Percentiles rank a stretch among this genome's conserved stretches.
phyloP scores from a whole-genome alignment of 331 rosid genomes.

The Rhamnella rubrinervis region DNA sequence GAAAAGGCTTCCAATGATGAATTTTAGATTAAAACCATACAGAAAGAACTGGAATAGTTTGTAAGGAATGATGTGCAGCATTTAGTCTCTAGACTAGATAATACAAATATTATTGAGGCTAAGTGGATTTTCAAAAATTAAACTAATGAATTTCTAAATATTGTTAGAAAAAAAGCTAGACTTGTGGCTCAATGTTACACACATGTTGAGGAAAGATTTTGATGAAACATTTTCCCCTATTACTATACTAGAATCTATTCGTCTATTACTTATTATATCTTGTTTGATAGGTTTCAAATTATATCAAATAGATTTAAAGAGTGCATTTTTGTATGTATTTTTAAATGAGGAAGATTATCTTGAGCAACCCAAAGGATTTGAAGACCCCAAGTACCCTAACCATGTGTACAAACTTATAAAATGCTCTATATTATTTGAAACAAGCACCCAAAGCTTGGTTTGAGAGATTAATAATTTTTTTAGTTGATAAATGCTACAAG shows the following conservation, averaged over 20 bases:
- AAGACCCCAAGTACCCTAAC: background rate
- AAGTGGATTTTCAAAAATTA: background rate
- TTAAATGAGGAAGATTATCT: background rate
- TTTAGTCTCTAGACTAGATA: background rate
- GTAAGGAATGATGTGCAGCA: background rate
- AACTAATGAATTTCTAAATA: background rate
- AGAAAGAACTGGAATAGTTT: background rate
- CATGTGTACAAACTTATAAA: background rate
- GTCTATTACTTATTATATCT: background rate
- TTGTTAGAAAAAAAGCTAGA: background rate
- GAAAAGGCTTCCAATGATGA: no score
- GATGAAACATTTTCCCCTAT: background rate
- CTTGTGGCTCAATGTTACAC: no score
- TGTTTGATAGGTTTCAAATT: background rate
- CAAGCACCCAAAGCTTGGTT: slow-evolving; percentile 3
- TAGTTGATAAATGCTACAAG: background rate
- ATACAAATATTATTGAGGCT: background rate
- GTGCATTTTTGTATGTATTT: background rate
- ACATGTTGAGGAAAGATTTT: background rate
- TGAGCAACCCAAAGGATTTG: background rate
- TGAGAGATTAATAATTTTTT: background rate
- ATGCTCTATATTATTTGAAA: background rate
- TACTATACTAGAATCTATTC: background rate
- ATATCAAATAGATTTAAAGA: background rate
- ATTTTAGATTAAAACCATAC: no score